Percentiles rank a stretch among this genome's conserved stretches.
Conservation (phyloP, 1,139 yeast species). For the Maudiozyma humilis region DNA sequence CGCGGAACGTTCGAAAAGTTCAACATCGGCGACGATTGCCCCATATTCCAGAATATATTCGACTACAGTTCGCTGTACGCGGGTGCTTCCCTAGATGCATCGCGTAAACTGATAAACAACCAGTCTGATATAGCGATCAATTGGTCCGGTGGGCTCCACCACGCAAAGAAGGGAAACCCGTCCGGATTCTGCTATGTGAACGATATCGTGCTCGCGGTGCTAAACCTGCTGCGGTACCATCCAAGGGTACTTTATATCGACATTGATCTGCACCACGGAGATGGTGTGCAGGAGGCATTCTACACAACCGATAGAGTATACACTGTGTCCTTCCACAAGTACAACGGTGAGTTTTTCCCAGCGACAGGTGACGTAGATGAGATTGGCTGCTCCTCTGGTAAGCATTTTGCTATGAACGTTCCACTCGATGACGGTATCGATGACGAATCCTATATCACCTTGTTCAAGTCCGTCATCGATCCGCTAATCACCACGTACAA, state of each 20-base stretch:
- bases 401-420: conserved; percentile 81
- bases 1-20: conserved; percentile 57
- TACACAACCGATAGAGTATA: conserved; percentile 91
- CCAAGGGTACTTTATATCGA: conserved; percentile 90
- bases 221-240: conserved; percentile 74
- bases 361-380: conserved; percentile 91
- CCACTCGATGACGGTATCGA: conserved; percentile 94
- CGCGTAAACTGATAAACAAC: conserved; percentile 71
- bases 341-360: conserved; percentile 92
- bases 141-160: conserved; percentile 97
- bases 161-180: conserved; percentile 90
- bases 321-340: conserved; percentile 93
- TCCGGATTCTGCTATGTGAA: conserved; percentile 93
- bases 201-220: conserved; percentile 83
- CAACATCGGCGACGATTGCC: conserved; percentile 96
- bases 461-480: conserved; percentile 78
- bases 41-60: conserved; percentile 90
- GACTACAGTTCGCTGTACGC: conserved; percentile 81
- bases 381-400: conserved; percentile 78
- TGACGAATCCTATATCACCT: conserved; percentile 73
- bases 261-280: conserved; percentile 95
- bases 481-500: conserved; percentile 75
- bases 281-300: conserved; percentile 96
- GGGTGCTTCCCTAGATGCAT: conserved; percentile 90
- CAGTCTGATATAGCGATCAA: conserved; percentile 93